Evolutionary conservation across 2,329 filamentous ascomycete species (phyloP).

Genomic region (Cercospora sp.): DNA sequence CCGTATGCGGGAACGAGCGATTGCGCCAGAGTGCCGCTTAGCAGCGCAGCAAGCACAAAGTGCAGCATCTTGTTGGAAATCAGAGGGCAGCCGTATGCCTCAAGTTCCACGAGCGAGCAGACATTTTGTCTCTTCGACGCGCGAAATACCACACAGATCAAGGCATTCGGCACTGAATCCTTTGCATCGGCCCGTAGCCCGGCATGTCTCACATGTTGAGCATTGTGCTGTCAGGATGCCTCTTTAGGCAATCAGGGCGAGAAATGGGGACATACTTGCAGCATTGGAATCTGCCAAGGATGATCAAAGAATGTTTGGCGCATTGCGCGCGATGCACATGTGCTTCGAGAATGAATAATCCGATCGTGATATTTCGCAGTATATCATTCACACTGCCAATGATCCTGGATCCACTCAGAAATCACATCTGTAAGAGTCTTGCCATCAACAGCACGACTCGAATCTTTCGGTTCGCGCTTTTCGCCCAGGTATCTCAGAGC

Average conservation of each 20-base stretch:
- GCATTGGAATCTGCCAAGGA: slow-evolving; percentile 4
- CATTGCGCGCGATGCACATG: neutral
- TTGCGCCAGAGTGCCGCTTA: neutral
- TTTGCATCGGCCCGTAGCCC: neutral
- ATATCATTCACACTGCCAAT: slow-evolving; percentile 47
- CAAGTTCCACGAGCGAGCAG: neutral
- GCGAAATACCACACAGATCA: neutral
- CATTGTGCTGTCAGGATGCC: neutral
- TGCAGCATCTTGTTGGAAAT: neutral
- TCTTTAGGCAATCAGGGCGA: neutral
- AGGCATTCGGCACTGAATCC: neutral
- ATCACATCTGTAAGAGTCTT: slow-evolving; percentile 60
- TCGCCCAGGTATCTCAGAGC: slow-evolving; percentile 66
- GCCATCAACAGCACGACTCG: slow-evolving; percentile 54
- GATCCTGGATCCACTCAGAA: slow-evolving; percentile 57
- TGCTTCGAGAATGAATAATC: neutral
- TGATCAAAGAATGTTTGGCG: neutral
- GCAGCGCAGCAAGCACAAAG: neutral
- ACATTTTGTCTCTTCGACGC: neutral
- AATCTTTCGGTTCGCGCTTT: slow-evolving; percentile 53
- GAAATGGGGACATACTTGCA: neutral
- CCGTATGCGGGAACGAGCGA: neutral
- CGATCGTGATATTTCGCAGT: neutral
- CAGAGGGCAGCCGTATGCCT: neutral
- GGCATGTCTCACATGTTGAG: neutral